Evolutionary conservation across 352 stramenopile species (phyloP).

Genomic region (Sclerospora graminicola): DNA sequence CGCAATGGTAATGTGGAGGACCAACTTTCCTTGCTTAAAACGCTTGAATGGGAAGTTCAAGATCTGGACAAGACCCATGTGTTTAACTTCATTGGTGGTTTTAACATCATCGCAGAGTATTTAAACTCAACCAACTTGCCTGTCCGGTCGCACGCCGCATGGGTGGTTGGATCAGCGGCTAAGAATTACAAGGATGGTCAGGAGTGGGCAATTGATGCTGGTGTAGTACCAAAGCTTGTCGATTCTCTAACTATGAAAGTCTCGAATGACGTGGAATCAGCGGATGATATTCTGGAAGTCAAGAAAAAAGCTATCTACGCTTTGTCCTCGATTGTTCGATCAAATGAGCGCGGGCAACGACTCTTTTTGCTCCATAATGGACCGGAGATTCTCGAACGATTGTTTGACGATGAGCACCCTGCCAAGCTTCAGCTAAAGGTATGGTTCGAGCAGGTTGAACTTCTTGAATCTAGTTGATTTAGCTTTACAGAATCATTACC

Average conservation of each 20-base stretch:
- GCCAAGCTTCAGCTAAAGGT: slow-evolving; percentile 60
- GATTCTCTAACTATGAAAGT: slow-evolving; percentile 38
- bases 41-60: slow-evolving; percentile 82
- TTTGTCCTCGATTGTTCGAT: slow-evolving; percentile 57
- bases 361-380: slow-evolving; percentile 46
- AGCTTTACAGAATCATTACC: neutral
- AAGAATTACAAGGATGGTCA: slow-evolving; percentile 83
- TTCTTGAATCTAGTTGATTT: neutral
- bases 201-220: slow-evolving; percentile 68
- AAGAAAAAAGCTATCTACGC: slow-evolving; percentile 82
- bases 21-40: slow-evolving; percentile 47
- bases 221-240: slow-evolving; percentile 57
- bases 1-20: slow-evolving; percentile 30
- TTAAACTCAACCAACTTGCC: slow-evolving; percentile 60
- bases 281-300: slow-evolving; percentile 41
- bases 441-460: slow-evolving; percentile 1
- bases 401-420: slow-evolving; percentile 37
- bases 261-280: slow-evolving; percentile 3
- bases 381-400: slow-evolving; percentile 20
- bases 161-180: slow-evolving; percentile 62
- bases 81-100: slow-evolving; percentile 81
- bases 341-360: slow-evolving; percentile 55
- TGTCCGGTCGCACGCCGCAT: slow-evolving; percentile 48
- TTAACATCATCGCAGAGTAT: slow-evolving; percentile 55
- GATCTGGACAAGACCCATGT: slow-evolving; percentile 82